Evolutionary conservation across 306 rosid genomes (phyloP).

Genomic region (Arachis hypogaea): DNA sequence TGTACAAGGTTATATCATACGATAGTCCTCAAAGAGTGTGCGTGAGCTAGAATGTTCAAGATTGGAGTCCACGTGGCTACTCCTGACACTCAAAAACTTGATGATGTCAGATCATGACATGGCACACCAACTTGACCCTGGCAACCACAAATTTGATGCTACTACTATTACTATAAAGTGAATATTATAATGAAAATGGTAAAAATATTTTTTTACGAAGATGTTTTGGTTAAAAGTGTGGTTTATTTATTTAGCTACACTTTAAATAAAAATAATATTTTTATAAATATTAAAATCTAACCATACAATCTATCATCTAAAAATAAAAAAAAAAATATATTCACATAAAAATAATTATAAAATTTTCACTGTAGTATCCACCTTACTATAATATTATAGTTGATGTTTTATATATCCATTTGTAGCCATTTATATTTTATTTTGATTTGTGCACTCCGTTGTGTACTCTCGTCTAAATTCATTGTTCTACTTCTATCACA

Average conservation of each 20-base stretch:
- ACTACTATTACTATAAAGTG: neutral
- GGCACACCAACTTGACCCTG: neutral
- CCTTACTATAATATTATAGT: neutral
- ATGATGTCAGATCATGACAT: neutral
- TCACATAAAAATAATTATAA: no score
- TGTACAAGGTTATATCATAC: neutral
- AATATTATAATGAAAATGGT: no score
- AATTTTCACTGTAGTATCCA: no score
- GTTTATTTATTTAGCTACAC: no score
- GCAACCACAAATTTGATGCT: slow-evolving; percentile 22
- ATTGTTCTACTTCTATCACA: neutral
- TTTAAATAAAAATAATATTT: no score
- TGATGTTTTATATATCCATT: no score
- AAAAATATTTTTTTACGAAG: no score
- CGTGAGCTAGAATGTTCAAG: slow-evolving; percentile 1
- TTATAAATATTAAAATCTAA: no score
- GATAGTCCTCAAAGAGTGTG: neutral
- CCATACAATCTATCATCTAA: no score
- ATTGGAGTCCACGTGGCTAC: neutral
- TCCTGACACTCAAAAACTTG: neutral
- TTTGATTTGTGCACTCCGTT: neutral
- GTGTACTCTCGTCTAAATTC: neutral
- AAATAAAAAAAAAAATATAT: no score
- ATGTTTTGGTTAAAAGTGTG: no score
- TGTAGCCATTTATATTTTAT: neutral